Evolutionary conservation across 306 rosid genomes (phyloP).

Genomic region (Gynostemma pentaphyllum): DNA sequence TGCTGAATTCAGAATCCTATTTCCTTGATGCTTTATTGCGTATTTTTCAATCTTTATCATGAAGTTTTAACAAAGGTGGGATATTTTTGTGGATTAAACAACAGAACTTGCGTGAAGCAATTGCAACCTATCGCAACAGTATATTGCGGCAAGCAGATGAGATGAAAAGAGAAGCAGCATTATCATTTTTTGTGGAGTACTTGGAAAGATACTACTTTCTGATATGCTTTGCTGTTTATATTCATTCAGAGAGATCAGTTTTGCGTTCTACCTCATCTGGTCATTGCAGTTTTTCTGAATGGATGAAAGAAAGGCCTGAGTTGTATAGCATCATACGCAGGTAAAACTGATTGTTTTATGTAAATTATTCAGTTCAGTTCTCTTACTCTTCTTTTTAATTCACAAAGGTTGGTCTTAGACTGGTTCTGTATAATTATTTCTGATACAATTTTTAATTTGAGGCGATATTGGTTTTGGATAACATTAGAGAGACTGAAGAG

Average conservation of each 20-base stretch:
- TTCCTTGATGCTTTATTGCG: not conserved
- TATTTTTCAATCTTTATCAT: constrained; percentile 1
- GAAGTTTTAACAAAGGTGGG: constrained; percentile 11
- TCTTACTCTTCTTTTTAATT: not conserved
- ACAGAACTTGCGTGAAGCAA: constrained; percentile 87
- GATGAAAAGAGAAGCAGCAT: constrained; percentile 83
- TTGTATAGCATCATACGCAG: constrained; percentile 85
- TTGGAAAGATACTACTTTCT: constrained; percentile 94
- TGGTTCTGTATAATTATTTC: not conserved
- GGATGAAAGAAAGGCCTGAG: constrained; percentile 94
- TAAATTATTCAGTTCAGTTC: not conserved
- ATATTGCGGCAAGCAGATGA: constrained; percentile 84
- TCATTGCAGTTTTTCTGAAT: constrained; percentile 51
- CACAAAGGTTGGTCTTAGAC: not conserved
- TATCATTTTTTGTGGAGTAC: constrained; percentile 79
- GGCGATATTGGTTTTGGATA: not conserved
- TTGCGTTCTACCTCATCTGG: constrained; percentile 37
- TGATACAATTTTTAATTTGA: not conserved
- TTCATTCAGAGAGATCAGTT: constrained; percentile 57
- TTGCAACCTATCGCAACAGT: constrained; percentile 78
- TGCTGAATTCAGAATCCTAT: not conserved
- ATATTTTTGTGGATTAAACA: constrained; percentile 16
- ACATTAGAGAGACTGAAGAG: not conserved
- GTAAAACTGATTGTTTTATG: constrained; percentile 20
- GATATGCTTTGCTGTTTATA: constrained; percentile 86